These are phyloP conservation scores for Zea luxurians DNA, from an alignment of 176 grass and related monocot species.

Conservation along the genomic window DNA sequence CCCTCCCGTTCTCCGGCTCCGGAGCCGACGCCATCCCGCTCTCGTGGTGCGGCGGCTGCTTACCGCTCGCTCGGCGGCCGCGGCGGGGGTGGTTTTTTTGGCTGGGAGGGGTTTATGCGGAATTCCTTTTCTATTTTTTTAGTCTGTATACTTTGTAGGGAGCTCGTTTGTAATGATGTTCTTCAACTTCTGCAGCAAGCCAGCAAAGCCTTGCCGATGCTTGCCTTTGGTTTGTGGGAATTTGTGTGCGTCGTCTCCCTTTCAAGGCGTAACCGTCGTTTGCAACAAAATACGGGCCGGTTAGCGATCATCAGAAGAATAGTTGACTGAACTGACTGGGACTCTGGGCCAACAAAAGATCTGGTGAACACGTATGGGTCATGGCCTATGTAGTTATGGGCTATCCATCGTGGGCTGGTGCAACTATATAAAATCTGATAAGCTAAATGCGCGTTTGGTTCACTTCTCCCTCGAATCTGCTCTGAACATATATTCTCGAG, in stretches of 20 bases:
- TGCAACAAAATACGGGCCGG: not conserved
- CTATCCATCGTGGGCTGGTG: not conserved
- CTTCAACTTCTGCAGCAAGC: conserved; percentile 37
- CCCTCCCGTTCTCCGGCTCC: conserved; percentile 56
- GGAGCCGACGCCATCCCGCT: conserved; percentile 37
- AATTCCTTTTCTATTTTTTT: not conserved
- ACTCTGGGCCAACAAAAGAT: not conserved
- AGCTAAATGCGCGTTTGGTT: too few relatives aligned
- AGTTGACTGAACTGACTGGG: not conserved
- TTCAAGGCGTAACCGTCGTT: not conserved
- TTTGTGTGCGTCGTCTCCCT: conserved; percentile 3
- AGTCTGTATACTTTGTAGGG: not conserved
- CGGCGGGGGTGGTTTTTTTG: not conserved
- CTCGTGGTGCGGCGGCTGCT: conserved; percentile 23
- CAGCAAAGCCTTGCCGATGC: too few relatives aligned
- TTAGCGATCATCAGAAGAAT: not conserved
- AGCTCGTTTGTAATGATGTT: not conserved
- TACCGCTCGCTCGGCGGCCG: conserved; percentile 12
- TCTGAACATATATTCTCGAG: too few relatives aligned
- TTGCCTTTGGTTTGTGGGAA: not conserved
- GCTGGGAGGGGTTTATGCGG: conserved; percentile 40
- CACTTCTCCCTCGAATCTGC: too few relatives aligned
- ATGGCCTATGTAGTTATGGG: too few relatives aligned
- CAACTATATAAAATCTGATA: too few relatives aligned
- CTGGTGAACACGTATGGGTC: too few relatives aligned